Base-by-base conservation (phyloP, 306 rosid species). In the Pyrus bretschneideri region DNA sequence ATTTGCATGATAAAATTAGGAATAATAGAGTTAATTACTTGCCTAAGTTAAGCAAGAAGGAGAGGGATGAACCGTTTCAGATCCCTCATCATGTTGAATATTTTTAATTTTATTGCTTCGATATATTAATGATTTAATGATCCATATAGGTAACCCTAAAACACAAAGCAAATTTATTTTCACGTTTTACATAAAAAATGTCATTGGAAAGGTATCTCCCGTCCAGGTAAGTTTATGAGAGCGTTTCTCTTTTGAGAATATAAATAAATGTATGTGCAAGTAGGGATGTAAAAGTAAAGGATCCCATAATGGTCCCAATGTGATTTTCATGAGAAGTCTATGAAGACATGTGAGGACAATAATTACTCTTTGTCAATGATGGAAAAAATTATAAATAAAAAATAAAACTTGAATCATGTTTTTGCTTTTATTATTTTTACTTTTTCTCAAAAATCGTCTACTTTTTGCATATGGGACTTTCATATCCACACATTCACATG, bases 261-360 rank as follows among this genome's bases (percentile, higher is more conserved):
- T 63, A 74, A 76, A 69, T 58, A 78, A 76, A 73, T 51, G 21
- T 15, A 15, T 51, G 55, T 51, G 55, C 55, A 51, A 51, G 55
- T 51, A 51, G 55, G 2, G 9, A 84, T 85, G 88, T 65, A 81
- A 80, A 79, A 87, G 87, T 79, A 75, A 82, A 83, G 84, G 85
- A 83, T 82, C 83, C 83, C 93, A 95, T 95, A 85, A 92, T 92
- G 89, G 96, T 89, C 42, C 86, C 83, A 87, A 84, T 88, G 93
- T 76, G 95, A 82, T 80, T 78, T 82, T 82, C 96, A 92, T 86
- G 96, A 95, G 82, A 83, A 87, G 54, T 85, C 80, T 79, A 71
- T 85, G 85, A 83, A 83, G 79, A 89, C 98, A 95, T 95, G 98
- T 92, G 97, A 90, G 81, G 78, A 85, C 88, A 89, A 95, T 95